Evolutionary conservation across 495 filamentous ascomycete genomes (phyloP), one percentile per base, ranked within the genome.

Genomic region (Hypoxylon intermedium): DNA sequence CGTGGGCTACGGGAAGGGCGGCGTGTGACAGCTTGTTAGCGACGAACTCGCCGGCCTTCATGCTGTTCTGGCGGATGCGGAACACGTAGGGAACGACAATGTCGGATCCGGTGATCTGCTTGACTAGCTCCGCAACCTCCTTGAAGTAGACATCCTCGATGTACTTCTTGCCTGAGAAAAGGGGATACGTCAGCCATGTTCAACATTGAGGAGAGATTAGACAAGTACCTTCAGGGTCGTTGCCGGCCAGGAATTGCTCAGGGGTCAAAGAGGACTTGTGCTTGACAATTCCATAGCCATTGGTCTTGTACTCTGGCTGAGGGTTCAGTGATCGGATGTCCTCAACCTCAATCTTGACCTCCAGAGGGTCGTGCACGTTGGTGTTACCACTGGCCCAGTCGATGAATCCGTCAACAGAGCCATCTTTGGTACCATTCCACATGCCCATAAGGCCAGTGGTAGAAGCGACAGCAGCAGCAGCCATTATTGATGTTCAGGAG

Each of bases 141-240:
- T 67, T 67, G 54, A 58, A 69, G 55, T 69, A 69, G 19, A 67
- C 63, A 34, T 67, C 63, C 43, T 69, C 51, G 48, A 69, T 60
- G 34, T 56, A 53, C 42, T 62, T 62, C 53, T 69, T 69, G 51
- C 67, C 67, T 69, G 21, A 9, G 3, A 16, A 3, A 16, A 20
- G 40, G 12, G 30, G 33, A 36, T 42, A 18, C 12, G 21, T 60
- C 11, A 65, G 43, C 30, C 3, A 48, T 30, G n/a, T 12, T 30
- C 20, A 23, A 24, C 19, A 9, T 21, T 34, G 2, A 24, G 9
- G 15, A 49, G 11, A 36, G 34, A 5, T 31, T 43, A 37, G 6
- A 30, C 23, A 55, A 16, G 13, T 57, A 67, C 67, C 67, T 54
- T 69, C 67, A 23, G 58, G 50, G 9, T 66, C 57, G 13, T 66